Percentiles rank a stretch among this genome's conserved stretches.
These are phyloP conservation scores for Ceratocystis diversiconidia DNA, from an alignment of 2,329 filamentous ascomycete genomes.

Conservation along the genomic window DNA sequence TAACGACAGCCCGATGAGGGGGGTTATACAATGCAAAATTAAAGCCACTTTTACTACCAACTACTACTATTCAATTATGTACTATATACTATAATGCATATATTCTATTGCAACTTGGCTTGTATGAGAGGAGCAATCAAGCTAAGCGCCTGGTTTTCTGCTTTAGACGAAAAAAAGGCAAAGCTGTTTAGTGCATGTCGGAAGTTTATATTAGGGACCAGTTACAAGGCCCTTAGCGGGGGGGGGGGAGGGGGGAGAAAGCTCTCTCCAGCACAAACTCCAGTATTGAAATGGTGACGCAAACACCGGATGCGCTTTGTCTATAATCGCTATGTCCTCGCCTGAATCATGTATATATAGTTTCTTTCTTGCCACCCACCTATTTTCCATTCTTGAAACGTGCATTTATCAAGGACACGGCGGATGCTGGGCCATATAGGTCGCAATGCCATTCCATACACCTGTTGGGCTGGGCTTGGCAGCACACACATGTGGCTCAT, in stretches of 20 bases:
- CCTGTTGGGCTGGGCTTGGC: slow-evolving; percentile 70
- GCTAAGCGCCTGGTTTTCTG: not conserved
- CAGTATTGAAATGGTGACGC: not conserved
- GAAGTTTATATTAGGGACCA: not conserved
- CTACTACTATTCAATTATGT: too few species aligned
- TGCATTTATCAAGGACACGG: not conserved
- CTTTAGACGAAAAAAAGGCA: not conserved
- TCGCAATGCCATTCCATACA: slow-evolving; percentile 52
- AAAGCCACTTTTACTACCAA: too few species aligned
- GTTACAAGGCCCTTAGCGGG: not conserved
- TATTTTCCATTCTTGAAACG: not conserved
- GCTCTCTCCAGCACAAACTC: not conserved
- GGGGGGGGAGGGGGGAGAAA: not conserved
- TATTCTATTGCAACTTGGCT: not conserved
- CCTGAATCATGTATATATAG: not conserved
- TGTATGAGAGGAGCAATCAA: not conserved
- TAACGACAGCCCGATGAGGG: too few species aligned
- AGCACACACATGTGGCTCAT: slow-evolving; percentile 66
- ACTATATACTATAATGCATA: not conserved
- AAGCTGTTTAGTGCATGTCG: not conserved
- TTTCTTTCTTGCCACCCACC: not conserved
- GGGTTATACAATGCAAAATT: too few species aligned
- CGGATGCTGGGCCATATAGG: slow-evolving; percentile 15
- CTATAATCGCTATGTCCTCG: not conserved
- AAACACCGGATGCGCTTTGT: not conserved